Evolutionary conservation across 768 basidiomycete species (phyloP).

Genomic region (Gymnopilus junonius): DNA sequence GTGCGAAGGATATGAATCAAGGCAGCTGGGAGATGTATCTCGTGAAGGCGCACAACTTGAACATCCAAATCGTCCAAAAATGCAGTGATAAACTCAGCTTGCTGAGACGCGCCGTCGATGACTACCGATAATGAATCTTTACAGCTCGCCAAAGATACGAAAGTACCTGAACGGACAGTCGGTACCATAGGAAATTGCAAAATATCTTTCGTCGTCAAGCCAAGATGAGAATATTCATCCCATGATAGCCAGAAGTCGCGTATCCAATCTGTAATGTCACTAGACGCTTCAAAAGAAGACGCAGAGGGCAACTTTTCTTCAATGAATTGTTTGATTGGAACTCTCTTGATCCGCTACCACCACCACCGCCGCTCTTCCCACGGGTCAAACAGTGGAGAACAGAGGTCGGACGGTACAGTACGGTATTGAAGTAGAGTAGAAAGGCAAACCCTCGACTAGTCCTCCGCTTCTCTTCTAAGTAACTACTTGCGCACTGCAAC

Average conservation of each 20-base stretch:
- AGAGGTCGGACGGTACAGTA: too few relatives aligned
- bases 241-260: conserved; percentile 36
- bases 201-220: conserved; percentile 18
- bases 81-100: conserved; percentile 8
- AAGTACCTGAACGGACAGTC: conserved; percentile 26
- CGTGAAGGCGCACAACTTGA: conserved; percentile 18
- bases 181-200: conserved; percentile 38
- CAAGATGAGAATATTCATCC: conserved; percentile 19
- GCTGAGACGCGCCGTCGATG: conserved; percentile 6
- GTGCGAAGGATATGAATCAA: conserved; percentile 23
- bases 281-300: conserved; percentile 4
- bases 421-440: too few relatives aligned
- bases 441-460: too few relatives aligned
- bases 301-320: not conserved
- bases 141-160: conserved; percentile 37
- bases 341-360: too few relatives aligned
- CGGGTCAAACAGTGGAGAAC: too few relatives aligned
- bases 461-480: too few relatives aligned
- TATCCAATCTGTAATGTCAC: conserved; percentile 31
- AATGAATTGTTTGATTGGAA: too few relatives aligned
- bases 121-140: conserved; percentile 29
- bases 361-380: too few relatives aligned
- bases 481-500: too few relatives aligned
- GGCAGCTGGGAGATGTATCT: conserved; percentile 19
- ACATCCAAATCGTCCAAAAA: conserved; percentile 17